Base-by-base conservation (phyloP, 2,329 filamentous ascomycete species). In the Samsoniella hepiali region DNA sequence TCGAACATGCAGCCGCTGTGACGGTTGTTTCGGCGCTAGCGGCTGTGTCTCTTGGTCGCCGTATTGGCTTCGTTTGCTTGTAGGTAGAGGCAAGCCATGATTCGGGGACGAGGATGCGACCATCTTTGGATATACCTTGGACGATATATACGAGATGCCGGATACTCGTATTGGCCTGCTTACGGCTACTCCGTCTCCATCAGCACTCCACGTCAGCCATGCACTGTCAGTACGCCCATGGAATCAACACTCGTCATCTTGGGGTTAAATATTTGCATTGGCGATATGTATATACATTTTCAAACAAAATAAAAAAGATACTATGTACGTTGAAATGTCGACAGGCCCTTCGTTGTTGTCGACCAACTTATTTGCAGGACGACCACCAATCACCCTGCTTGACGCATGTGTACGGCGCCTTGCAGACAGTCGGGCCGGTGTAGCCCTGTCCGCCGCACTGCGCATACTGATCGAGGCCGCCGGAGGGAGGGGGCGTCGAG, bases 371-470 rank as follows among this genome's bases (percentile, higher is more conserved):
- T 53, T 64, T 66, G 61, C 69, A 70, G 13, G 63, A 62, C 4
- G 68, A 67, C 66, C 67, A 71, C 69, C 69, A 70, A 22, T 66
- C 50, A 40, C 67, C 51, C 3, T 45, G 32, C 4, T 44, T 45
- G n/a, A 65, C 65, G n/a, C 69, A 71, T n/a, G 63, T 67, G 58
- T 65, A 70, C 4, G 69, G 69, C 47, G 68, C 57, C 47, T 65
- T 53, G 55, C 69, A 71, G 27, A 63, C 64, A 0, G 68, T 70
- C 36, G 68, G 63, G 1, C 68, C 69, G 9, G 60, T 67, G 42
- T 65, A 70, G 8, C 67, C 68, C 32, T 66, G 29, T n/a, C 68
- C 69, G 5, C 68, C 69, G 17, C 70, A 70, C 58, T 71, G 69
- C 17, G 65, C 67, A 64, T 68, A 70, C 54, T 68, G 68, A 10